These are phyloP conservation scores for Fraxinus latifolia DNA, from an alignment of 305 asterid genomes.

Conservation along the genomic window DNA sequence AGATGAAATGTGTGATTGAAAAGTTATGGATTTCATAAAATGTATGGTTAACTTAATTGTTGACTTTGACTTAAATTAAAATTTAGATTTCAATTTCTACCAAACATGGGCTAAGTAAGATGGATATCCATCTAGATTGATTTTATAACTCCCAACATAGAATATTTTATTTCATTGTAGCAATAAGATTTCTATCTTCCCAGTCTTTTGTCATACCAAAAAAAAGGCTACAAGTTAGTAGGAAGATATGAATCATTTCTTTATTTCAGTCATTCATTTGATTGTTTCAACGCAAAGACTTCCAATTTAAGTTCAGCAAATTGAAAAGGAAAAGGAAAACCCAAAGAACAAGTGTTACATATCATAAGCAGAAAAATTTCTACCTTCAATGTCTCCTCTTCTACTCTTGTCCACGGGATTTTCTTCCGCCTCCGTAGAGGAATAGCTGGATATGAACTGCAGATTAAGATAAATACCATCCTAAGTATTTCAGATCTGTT, in stretches of 20 bases:
- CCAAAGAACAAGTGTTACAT: not conserved
- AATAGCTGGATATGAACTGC: slow-evolving; percentile 49
- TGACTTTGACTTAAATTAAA: too few species aligned
- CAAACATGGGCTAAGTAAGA: not conserved
- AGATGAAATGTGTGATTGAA: not conserved
- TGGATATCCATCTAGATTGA: not conserved
- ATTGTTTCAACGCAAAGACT: not conserved
- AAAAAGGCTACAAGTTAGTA: not conserved
- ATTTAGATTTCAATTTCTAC: not conserved
- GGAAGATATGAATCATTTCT: not conserved
- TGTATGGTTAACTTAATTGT: too few species aligned
- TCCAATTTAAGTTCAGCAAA: slow-evolving; percentile 1
- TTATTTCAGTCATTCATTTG: not conserved
- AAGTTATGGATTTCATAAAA: too few species aligned
- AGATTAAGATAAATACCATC: slow-evolving; percentile 27
- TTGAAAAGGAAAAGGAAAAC: slow-evolving; percentile 5
- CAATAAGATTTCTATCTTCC: not conserved
- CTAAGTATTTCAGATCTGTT: not conserved
- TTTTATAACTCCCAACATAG: not conserved
- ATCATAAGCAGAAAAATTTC: not conserved
- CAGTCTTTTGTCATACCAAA: not conserved
- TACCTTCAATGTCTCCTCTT: slow-evolving; percentile 69
- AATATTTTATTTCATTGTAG: not conserved
- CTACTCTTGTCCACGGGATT: slow-evolving; percentile 58
- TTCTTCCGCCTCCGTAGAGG: slow-evolving; percentile 45